Evolutionary conservation across 192 early-diverging fungal genomes (phyloP), one percentile per base, ranked within the genome.

Genomic region (Coemansia sp.): DNA sequence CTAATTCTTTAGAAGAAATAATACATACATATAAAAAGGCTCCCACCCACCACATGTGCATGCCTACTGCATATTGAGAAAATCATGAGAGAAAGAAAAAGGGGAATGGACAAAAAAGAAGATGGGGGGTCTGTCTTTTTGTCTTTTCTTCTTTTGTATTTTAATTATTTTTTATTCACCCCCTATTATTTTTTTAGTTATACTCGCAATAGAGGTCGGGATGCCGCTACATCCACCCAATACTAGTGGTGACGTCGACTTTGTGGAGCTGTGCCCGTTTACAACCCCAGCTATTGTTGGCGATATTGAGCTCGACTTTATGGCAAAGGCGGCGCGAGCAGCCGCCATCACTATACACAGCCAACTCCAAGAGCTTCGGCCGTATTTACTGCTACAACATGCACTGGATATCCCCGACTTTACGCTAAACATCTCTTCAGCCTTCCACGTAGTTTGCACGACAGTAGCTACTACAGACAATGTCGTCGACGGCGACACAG

Each of bases 351-450:
- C 57, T 16, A 60, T 34, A 33, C 57, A 60, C 29, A 33, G 31
- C 3, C 57, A 60, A 13, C 57, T 60, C 13, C 57, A 60, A 9
- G 31, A 10, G 18, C 15, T 67, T 27, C 66, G 66, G n/a, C 66
- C 46, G 8, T 24, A 41, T 1, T 40, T 67, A 12, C n/a, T 34
- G 5, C 3, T 38, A 29, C 27, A 67, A 20, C 33, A 67, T 40
- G 66, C 66, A 9, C 5, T 67, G 24, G 47, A 67, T 22, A 27
- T 54, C 1, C 66, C 66, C 46, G 51, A 67, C 49, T 54, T 67
- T 54, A 34, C 66, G 44, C 49, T 67, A 11, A 22, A 31, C 18
- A 33, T 67, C 20, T 54, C 51, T 22, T 2, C 66, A 3, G 66
- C 12, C 8, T 67, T 67, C 10, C 66, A 54, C 7, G 49, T 46